Percentiles rank a stretch among this genome's conserved stretches.
phyloP scores from a whole-genome alignment of 352 stramenopile genomes.

The Phytophthora cactorum region DNA sequence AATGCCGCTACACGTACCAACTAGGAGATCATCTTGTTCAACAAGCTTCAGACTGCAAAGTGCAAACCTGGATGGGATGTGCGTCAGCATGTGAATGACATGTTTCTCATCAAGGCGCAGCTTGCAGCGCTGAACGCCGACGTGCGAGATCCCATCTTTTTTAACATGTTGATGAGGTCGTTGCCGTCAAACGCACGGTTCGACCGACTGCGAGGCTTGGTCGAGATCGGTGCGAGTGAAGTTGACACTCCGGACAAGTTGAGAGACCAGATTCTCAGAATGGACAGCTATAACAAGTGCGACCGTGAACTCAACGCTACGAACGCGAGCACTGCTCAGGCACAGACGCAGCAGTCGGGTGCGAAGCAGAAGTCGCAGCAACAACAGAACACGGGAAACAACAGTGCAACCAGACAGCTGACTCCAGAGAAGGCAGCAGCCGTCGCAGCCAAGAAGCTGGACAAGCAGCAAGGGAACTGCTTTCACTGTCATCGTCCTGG shows the following conservation, averaged over 20 bases:
- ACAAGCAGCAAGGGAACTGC: conserved; percentile 1
- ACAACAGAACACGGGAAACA: not conserved
- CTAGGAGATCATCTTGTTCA: conserved; percentile 18
- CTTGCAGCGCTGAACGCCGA: conserved; percentile 9
- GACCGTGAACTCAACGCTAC: conserved; percentile 6
- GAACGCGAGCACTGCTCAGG: not conserved
- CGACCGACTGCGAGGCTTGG: not conserved
- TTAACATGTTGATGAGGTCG: conserved; percentile 2
- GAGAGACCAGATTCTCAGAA: conserved; percentile 14
- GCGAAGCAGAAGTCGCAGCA: conserved; percentile 1
- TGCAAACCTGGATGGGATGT: conserved; percentile 20
- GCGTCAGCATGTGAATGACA: conserved; percentile 8
- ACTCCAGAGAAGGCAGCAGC: not conserved
- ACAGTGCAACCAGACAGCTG: not conserved
- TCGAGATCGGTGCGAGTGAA: not conserved
- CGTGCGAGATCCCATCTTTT: conserved; percentile 13
- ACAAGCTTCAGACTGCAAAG: conserved; percentile 12
- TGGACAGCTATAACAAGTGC: conserved; percentile 19
- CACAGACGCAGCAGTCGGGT: not conserved
- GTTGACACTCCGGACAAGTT: conserved; percentile 14
- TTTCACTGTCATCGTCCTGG: not conserved
- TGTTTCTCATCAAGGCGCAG: conserved; percentile 15
- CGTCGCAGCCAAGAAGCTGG: not conserved
- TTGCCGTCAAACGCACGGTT: not conserved
- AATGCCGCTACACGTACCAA: conserved; percentile 14